These are phyloP conservation scores for Colletotrichum sojae DNA, from an alignment of 2,329 filamentous ascomycete genomes.

Conservation along the genomic window DNA sequence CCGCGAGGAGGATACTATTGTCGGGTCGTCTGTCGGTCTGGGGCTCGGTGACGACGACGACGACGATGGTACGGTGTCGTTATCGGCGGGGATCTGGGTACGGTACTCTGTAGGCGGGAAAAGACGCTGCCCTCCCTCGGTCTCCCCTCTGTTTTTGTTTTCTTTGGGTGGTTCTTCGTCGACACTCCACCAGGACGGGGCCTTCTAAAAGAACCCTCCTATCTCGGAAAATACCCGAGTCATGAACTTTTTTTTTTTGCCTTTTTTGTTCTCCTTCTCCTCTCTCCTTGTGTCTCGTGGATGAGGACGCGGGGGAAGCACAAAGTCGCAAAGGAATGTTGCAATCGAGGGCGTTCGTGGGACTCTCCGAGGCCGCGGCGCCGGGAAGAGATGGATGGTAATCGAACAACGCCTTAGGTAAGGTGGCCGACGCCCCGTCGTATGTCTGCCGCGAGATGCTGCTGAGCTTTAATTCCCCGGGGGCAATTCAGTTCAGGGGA, in stretches of 20 bases:
- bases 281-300: constrained; percentile 1
- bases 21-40: constrained; percentile 33
- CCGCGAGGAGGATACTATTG: constrained; percentile 1
- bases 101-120: constrained; percentile 1
- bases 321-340: neutral
- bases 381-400: constrained; percentile 5
- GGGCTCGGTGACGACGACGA: constrained; percentile 13
- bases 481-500: constrained; percentile 24
- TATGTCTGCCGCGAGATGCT: constrained; percentile 11
- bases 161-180: constrained; percentile 30
- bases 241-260: constrained; percentile 13
- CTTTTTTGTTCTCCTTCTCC: neutral
- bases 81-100: constrained; percentile 23
- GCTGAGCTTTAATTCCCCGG: constrained; percentile 9
- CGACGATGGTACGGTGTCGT: constrained; percentile 20
- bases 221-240: constrained; percentile 18
- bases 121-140: neutral
- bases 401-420: neutral
- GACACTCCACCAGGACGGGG: constrained; percentile 36
- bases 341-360: constrained; percentile 30
- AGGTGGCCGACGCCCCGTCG: constrained; percentile 7
- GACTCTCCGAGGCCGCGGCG: constrained; percentile 20
- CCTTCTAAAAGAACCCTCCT: constrained; percentile 17
- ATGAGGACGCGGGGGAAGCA: neutral
- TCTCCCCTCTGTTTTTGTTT: constrained; percentile 12